Base-by-base conservation (phyloP, 1,284 basidiomycete species). In the Phellopilus nigrolimitatus region DNA sequence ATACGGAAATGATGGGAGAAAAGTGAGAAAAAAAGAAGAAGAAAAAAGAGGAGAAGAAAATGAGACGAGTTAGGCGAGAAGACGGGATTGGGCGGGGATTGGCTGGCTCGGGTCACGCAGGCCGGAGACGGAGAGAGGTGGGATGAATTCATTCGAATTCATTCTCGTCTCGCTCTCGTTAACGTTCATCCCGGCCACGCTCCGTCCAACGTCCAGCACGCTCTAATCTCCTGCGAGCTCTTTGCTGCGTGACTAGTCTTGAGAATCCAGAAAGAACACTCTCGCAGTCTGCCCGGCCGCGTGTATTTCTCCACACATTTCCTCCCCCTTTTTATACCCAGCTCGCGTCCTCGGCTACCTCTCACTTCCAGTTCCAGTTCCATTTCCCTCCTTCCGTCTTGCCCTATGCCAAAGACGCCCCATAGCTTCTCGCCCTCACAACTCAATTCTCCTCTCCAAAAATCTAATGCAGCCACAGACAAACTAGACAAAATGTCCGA, bases 401-500 rank as follows among this genome's bases (percentile, higher is more conserved):
- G 53, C 59, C 62, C 50, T 53, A 55, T 56, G 54, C 54, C 54
- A 27, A 56, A 55, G 43, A 42, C 54, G 15, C 44, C 45, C 22
- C 45, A 44, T 38, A 41, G 46, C 36, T 40, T 41, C 39, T 52
- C 55, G 2, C 38, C 47, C 66, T 58, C 46, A 76, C 76, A 60
- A 59, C 64, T 52, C 53, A 61, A 56, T 60, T 66, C 44, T 15
- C 17, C 50, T 21, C 51, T 40, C 28, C 44, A 36, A 38, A 33
- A 21, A 10, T 21, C 39, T n/a, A 52, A 51, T 54, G 47, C 53
- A 13, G 75, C 68, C 67, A 54, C 70, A 59, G 68, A 69, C 62
- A 60, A 64, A 58, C 37, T 57, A 49, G 53, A 61, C 45, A 68
- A 68, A 55, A 62, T 71, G 56, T 66, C 78, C 58, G 84, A 88